Evolutionary conservation across 179 eudicot species (phyloP).

Genomic region (Gypsophila paniculata): DNA sequence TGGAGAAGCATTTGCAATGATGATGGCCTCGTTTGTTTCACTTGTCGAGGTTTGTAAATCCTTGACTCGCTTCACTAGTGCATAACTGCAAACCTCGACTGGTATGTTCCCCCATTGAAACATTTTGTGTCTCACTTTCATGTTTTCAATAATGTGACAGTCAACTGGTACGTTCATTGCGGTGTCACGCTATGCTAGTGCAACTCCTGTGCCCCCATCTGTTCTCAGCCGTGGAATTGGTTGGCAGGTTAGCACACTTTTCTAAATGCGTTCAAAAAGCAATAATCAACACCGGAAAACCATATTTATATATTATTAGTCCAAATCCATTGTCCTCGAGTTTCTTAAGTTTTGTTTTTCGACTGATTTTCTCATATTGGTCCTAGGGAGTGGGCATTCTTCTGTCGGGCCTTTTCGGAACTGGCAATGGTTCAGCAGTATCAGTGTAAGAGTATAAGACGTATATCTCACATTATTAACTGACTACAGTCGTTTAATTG

Average conservation of each 20-base stretch:
- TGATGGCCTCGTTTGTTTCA: conserved; percentile 84
- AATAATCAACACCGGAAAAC: neutral
- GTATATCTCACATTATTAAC: neutral
- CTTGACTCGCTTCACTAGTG: neutral
- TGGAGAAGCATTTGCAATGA: conserved; percentile 98
- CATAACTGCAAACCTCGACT: neutral
- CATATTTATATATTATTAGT: neutral
- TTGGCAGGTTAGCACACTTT: conserved; percentile 66
- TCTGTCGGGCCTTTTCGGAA: conserved; percentile 82
- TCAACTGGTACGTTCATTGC: conserved; percentile 86
- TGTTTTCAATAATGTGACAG: conserved; percentile 31
- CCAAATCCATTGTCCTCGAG: neutral
- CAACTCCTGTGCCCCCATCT: conserved; percentile 87
- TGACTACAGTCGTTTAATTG: neutral
- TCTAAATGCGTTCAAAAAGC: neutral
- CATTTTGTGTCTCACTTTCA: neutral
- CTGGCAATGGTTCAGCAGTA: conserved; percentile 86
- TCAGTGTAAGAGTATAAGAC: conserved; percentile 56
- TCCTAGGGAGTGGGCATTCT: conserved; percentile 78
- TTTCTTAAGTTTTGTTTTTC: conserved; percentile 2
- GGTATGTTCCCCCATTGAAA: neutral
- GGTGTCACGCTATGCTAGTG: conserved; percentile 81
- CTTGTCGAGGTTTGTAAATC: conserved; percentile 71
- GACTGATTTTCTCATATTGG: conserved; percentile 6
- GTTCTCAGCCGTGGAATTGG: conserved; percentile 95